A percentile compares a stretch with the other conserved stretches of the same genome.
phyloP scores from a whole-genome alignment of 495 filamentous ascomycete genomes.

The Neurospora sp. region DNA sequence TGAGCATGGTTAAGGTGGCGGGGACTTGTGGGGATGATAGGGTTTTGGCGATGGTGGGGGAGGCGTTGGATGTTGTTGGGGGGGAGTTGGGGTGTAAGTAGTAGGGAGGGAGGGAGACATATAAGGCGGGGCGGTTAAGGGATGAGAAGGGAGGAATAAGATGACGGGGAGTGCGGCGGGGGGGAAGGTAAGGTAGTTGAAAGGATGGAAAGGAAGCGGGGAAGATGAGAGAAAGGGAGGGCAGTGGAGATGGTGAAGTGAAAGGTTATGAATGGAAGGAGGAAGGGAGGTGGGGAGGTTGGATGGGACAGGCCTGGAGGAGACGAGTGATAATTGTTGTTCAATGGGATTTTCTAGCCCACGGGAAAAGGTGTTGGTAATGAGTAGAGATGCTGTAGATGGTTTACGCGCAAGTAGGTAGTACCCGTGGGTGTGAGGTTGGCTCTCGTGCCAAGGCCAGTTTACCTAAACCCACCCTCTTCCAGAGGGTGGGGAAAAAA shows the following conservation, averaged over 20 bases:
- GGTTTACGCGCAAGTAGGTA: not conserved
- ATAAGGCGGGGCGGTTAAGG: too few relatives aligned
- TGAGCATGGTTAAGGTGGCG: conserved; percentile 58
- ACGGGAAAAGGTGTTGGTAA: not conserved
- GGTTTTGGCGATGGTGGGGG: conserved; percentile 45
- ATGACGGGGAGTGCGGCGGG: too few relatives aligned
- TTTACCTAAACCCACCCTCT: too few relatives aligned
- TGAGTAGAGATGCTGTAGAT: not conserved
- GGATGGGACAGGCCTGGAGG: not conserved
- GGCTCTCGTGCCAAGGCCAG: too few relatives aligned
- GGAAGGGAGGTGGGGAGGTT: not conserved
- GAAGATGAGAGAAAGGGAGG: not conserved
- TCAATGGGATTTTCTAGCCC: not conserved
- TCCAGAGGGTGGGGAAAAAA: too few relatives aligned
- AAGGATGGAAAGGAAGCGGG: too few relatives aligned
- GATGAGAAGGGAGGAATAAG: too few relatives aligned
- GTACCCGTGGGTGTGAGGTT: too few relatives aligned
- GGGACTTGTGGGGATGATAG: conserved; percentile 52
- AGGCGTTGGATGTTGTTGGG: conserved; percentile 56
- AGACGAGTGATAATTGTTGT: not conserved
- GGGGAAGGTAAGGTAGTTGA: not conserved
- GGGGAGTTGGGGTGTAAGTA: conserved; percentile 48
- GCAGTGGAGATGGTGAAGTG: too few relatives aligned
- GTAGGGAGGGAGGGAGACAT: not conserved
- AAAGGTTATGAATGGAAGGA: too few relatives aligned